Evolutionary conservation across 78 protist genomes (phyloP).

Genomic region (Neovahlkampfia damariscottae): DNA sequence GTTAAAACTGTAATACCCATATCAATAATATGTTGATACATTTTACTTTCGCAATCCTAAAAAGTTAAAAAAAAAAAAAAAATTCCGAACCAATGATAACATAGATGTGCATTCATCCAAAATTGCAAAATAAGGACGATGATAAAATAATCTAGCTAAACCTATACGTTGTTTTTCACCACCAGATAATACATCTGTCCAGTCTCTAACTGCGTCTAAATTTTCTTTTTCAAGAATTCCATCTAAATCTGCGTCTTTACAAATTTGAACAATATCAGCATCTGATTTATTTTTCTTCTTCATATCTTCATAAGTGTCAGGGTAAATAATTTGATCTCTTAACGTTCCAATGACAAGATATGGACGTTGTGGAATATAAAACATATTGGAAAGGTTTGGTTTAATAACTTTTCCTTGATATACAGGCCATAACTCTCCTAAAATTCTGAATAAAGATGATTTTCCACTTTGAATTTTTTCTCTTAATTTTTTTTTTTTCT

Average conservation of each 20-base stretch:
- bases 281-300: neutral
- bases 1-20: constrained; percentile 21
- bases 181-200: constrained; percentile 45
- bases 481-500: too few relatives aligned
- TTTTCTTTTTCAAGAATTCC: neutral
- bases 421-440: constrained; percentile 54
- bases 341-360: constrained; percentile 30
- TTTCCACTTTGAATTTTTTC: too few relatives aligned
- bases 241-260: neutral
- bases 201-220: constrained; percentile 8
- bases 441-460: constrained; percentile 33
- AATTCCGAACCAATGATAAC: too few relatives aligned
- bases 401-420: neutral
- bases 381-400: neutral
- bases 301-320: too few relatives aligned
- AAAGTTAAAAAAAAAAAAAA: constrained; percentile 52
- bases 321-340: constrained; percentile 21
- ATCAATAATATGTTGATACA: neutral
- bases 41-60: neutral
- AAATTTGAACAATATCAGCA: neutral
- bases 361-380: constrained; percentile 16
- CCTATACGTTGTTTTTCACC: constrained; percentile 53
- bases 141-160: constrained; percentile 46
- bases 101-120: constrained; percentile 70
- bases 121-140: constrained; percentile 48